Percentiles rank a stretch among this genome's conserved stretches.
Evolutionary conservation across 257 asterid genomes (phyloP).

Genomic region (Solanum pinnatisectum): DNA sequence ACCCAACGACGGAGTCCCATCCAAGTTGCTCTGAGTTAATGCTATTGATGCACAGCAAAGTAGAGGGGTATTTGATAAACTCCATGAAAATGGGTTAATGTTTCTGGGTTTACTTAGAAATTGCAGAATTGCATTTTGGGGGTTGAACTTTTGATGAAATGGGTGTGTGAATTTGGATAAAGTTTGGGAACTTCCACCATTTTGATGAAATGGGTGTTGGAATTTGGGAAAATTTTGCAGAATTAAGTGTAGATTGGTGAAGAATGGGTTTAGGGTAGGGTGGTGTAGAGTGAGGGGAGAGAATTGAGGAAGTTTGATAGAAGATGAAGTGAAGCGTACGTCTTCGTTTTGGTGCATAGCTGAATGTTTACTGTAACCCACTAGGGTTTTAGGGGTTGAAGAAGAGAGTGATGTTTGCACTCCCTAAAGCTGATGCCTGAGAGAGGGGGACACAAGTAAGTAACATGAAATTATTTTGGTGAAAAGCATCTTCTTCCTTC

Average conservation of each 20-base stretch:
- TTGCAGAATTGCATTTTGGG: background rate
- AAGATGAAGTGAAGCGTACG: constrained; percentile 46
- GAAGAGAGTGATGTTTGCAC: background rate
- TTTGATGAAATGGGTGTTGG: constrained; percentile 18
- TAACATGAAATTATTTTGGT: background rate
- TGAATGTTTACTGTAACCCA: background rate
- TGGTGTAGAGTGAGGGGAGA: constrained; percentile 4
- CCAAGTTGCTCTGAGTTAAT: constrained; percentile 17
- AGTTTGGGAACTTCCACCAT: constrained; percentile 1
- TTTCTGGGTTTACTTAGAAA: constrained; percentile 2
- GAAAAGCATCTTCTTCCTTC: background rate
- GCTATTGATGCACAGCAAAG: constrained; percentile 63
- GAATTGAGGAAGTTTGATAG: constrained; percentile 47
- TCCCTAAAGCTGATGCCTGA: background rate
- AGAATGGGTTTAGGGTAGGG: constrained; percentile 1
- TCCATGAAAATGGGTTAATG: constrained; percentile 10
- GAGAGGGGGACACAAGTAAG: background rate
- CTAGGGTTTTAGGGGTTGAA: background rate
- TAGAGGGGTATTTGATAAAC: constrained; percentile 31
- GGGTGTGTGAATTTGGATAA: constrained; percentile 28
- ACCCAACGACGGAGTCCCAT: constrained; percentile 23
- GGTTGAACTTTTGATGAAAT: constrained; percentile 13
- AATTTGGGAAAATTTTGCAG: constrained; percentile 20
- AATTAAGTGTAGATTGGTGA: background rate
- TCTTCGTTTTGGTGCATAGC: constrained; percentile 49